phyloP scores from a whole-genome alignment of 352 stramenopile species.

The Phytophthora podocarpi region DNA sequence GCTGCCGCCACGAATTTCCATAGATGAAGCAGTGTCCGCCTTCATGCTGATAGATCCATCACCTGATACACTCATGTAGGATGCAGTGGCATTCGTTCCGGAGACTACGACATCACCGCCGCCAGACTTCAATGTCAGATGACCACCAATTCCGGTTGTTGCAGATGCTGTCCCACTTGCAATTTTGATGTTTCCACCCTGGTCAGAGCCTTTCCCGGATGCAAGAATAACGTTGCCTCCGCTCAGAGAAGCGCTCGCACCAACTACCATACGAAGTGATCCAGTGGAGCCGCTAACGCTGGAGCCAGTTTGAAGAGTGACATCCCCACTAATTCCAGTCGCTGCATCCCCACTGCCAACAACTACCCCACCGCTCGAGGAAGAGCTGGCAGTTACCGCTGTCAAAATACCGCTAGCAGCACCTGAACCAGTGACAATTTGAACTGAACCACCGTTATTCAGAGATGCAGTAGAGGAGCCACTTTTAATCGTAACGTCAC shows the following conservation, averaged over 20 bases:
- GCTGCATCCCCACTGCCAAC: slow-evolving; percentile 31
- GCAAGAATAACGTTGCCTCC: slow-evolving; percentile 25
- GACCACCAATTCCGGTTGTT: slow-evolving; percentile 19
- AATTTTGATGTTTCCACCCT: slow-evolving; percentile 34
- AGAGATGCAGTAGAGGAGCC: slow-evolving; percentile 22
- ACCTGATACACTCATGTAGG: slow-evolving; percentile 26
- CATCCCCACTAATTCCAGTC: slow-evolving; percentile 26
- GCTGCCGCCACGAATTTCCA: slow-evolving; percentile 52
- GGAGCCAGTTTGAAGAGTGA: slow-evolving; percentile 33
- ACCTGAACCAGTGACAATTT: slow-evolving; percentile 20
- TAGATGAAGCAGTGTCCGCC: slow-evolving; percentile 30
- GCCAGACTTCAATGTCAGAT: slow-evolving; percentile 34
- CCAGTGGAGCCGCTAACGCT: slow-evolving; percentile 26
- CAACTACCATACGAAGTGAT: slow-evolving; percentile 21
- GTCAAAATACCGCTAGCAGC: slow-evolving; percentile 22
- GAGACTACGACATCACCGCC: slow-evolving; percentile 32
- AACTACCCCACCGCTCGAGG: slow-evolving; percentile 21
- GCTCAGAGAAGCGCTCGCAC: slow-evolving; percentile 15
- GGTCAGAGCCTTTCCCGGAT: slow-evolving; percentile 16
- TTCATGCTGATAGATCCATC: slow-evolving; percentile 48
- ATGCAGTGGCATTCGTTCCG: slow-evolving; percentile 20
- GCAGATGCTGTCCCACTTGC: slow-evolving; percentile 21
- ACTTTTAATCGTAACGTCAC: slow-evolving; percentile 24
- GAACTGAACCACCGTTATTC: slow-evolving; percentile 19
- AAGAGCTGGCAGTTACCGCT: slow-evolving; percentile 17